Base-by-base conservation (phyloP, 352 stramenopile species). In the Phytophthora rubi region DNA sequence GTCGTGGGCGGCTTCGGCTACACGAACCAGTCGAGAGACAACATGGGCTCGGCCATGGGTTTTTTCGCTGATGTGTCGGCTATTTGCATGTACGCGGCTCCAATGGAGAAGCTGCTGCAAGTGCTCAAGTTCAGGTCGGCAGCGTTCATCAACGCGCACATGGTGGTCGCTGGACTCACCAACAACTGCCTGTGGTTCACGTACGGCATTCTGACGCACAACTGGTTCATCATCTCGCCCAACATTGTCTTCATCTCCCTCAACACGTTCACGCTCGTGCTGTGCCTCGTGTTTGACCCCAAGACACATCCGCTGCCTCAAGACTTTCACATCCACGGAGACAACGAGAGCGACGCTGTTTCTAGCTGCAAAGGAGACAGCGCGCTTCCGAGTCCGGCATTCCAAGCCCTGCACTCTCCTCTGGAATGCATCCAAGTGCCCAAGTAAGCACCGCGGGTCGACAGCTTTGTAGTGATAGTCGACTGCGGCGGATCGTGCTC, bases 131-230 rank as follows among this genome's bases (percentile, higher is more conserved):
- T 68, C 70, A 65, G 44, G 7, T 73, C 62, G 1, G 67, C 62
- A 3, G 71, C 30, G 13, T 72, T 69, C 47, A 71, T 77, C 45
- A 71, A 67, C 53, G 56, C 65, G 23, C 51, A 65, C 28, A 76
- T 81, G 53, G 70, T 81, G 5, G 44, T 76, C 23, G 73, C 66
- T 2, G 59, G 59, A 0, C 62, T 68, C 3, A 58, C 49, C 16
- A 80, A 73, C 53, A 76, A 80, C 42, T 65, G 56, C 15, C 45
- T 68, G 6, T 81, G 74, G 74, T 73, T 78, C 59, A 73, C 71
- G 13, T 81, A 81, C 67, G 71, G 62, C 16, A 52, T 76, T 16
- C 18, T 81, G 18, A 70, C 60, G 13, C n/a, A 68, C 44, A 76
- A 80, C 53, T 74, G 67, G 61, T 82, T 80, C 62, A 76, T 79